Base-by-base conservation (phyloP, 2,329 filamentous ascomycete genomes). In the Pseudopyrenochaeta lycopersici region DNA sequence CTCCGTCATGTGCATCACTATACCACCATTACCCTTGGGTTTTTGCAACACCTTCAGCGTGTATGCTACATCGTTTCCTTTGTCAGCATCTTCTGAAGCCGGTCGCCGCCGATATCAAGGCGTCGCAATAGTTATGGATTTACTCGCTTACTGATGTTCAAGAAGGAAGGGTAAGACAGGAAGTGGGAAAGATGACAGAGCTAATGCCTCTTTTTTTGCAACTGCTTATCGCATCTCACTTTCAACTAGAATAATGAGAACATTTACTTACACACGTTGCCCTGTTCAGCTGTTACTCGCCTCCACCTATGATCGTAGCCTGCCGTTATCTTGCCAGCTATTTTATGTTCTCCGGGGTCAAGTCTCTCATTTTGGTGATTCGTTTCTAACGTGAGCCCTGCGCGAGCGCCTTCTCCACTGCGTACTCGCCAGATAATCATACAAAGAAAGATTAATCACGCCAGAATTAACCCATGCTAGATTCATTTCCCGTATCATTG, bases 1-100 rank as follows among this genome's bases (percentile, higher is more conserved):
- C 21, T 7, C 48, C 23, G 31, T 23, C 11, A 45, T 23, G 51
- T 47, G 54, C 18, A 40, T 29, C 35, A 27, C 31, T 48, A 47
- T 43, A 27, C 18, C 40, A 17, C 38, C 18, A 41, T 15, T 33
- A 14, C 7, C 15, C 18, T 30, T 18, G 27, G n/a, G 23, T 41
- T 12, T 41, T 20, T 10, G 39, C 20, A 21, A 15, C 12, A 11
- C 41, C 35, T 30, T 31, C 43, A 42, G 23, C 41, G 40, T 42
- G 43, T 3, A 40, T 35, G 36, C 52, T 33, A 27, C 17, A 48
- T 10, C 23, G 20, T 20, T 10, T 33, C 43, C 7, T 46, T 38
- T 46, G 43, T 46, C 14, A 42, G 23, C 12, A 15, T 17, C 27
- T 4, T 18, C 10, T 7, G n/a, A 21, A 29, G 40, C 15, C 23